A percentile compares a stretch with the other conserved stretches of the same genome.
phyloP scores from a whole-genome alignment of 2,329 filamentous ascomycete species.

The Juglanconis oblonga region DNA sequence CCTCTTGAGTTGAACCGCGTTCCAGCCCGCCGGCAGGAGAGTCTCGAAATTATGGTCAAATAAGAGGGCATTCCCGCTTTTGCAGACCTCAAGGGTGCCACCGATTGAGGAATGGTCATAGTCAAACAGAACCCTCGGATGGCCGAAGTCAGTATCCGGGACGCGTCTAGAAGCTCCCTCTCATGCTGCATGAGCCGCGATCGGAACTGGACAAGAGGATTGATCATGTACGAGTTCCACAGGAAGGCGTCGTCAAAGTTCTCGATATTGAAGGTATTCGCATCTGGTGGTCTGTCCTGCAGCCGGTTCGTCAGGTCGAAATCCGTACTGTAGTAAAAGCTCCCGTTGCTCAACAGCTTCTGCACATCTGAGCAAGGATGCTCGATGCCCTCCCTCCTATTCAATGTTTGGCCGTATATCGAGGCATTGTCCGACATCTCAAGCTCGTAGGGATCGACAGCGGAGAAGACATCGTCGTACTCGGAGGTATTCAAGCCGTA shows the following conservation, averaged over 20 bases:
- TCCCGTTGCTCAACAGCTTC: slow-evolving; percentile 88
- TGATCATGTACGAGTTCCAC: slow-evolving; percentile 99
- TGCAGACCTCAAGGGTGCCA: slow-evolving; percentile 65
- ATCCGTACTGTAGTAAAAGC: slow-evolving; percentile 98
- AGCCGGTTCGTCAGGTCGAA: slow-evolving; percentile 93
- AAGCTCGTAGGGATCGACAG: slow-evolving; percentile 47
- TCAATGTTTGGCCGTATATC: slow-evolving; percentile 49
- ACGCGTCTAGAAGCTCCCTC: slow-evolving; percentile 76
- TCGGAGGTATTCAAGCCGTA: slow-evolving; percentile 85
- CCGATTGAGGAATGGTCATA: slow-evolving; percentile 75
- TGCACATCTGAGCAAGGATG: slow-evolving; percentile 89
- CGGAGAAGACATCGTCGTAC: slow-evolving; percentile 72
- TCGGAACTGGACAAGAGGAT: slow-evolving; percentile 84
- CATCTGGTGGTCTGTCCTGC: slow-evolving; percentile 78
- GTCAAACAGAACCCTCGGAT: slow-evolving; percentile 91
- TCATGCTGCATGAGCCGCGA: slow-evolving; percentile 74
- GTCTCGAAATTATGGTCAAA: slow-evolving; percentile 83
- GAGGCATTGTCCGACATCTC: slow-evolving; percentile 47
- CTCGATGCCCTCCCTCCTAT: slow-evolving; percentile 70
- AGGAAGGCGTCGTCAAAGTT: slow-evolving; percentile 89
- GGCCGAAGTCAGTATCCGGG: slow-evolving; percentile 85
- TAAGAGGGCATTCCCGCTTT: slow-evolving; percentile 74
- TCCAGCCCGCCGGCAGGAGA: slow-evolving; percentile 87
- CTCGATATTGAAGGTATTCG: slow-evolving; percentile 81
- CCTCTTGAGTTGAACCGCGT: slow-evolving; percentile 96